Evolutionary conservation across 106 monocot genomes (phyloP).

Genomic region (Phalaenopsis aphrodite): DNA sequence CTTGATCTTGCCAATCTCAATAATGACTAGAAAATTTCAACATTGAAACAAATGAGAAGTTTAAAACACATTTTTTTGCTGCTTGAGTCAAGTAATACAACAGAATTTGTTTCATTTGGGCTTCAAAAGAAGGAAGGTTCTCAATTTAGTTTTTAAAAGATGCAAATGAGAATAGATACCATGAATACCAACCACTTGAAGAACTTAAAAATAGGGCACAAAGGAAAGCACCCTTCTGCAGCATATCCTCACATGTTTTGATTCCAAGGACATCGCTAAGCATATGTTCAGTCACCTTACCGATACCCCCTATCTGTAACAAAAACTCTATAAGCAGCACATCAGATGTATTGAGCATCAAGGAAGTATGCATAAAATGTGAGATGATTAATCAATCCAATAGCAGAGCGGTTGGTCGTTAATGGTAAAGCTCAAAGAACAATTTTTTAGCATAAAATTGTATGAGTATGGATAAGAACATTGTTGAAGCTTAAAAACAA

Average conservation of each 20-base stretch:
- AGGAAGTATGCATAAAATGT: neutral
- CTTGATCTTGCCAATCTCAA: too few relatives aligned
- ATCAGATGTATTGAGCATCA: conserved; percentile 13
- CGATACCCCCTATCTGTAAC: conserved; percentile 94
- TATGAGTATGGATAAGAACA: neutral
- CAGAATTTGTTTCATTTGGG: neutral
- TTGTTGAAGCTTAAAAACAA: neutral
- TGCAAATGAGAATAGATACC: conserved; percentile 2
- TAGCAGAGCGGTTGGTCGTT: neutral
- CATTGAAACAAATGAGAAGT: neutral
- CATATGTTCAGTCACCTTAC: conserved; percentile 87
- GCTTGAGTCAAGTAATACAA: neutral
- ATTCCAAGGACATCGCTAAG: conserved; percentile 80
- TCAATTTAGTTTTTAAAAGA: neutral
- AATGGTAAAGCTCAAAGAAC: neutral
- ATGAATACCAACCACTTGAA: conserved; percentile 69
- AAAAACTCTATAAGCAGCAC: conserved; percentile 25
- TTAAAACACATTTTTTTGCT: neutral
- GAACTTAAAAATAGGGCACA: conserved; percentile 73
- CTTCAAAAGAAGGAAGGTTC: neutral
- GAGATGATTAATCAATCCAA: conserved; percentile 1
- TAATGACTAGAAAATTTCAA: neutral
- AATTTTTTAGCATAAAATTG: neutral
- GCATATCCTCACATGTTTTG: conserved; percentile 80
- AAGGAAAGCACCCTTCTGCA: conserved; percentile 63